Conservation (phyloP, 371 early-diverging fungal genomes). For the Apophysomyces trapeziformis region DNA sequence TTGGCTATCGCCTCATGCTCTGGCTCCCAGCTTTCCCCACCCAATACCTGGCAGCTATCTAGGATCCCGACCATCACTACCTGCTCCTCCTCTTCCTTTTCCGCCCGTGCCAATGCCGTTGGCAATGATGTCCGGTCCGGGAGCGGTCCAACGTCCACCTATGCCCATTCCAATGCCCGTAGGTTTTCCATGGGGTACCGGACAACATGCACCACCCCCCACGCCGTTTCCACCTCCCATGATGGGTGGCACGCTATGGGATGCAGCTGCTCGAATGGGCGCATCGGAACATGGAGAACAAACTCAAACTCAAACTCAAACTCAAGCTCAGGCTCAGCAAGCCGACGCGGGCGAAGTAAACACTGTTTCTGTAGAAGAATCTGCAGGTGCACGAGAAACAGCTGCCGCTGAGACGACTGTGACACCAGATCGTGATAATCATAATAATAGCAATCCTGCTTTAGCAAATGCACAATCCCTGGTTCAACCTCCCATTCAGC, state of each 20-base stretch:
- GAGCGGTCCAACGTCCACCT: neutral
- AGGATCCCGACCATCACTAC: neutral
- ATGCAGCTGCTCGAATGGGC: neutral
- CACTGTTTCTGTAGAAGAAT: neutral
- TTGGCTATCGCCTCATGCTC: neutral
- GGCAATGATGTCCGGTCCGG: no score
- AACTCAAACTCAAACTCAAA: no score
- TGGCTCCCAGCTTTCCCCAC: neutral
- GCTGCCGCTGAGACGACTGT: neutral
- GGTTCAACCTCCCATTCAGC: neutral
- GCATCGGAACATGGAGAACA: neutral
- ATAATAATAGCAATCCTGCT: neutral
- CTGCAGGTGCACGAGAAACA: neutral
- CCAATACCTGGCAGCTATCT: neutral
- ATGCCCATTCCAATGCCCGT: neutral
- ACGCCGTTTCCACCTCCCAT: neutral
- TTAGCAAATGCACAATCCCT: neutral
- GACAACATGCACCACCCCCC: neutral
- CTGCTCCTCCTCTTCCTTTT: neutral
- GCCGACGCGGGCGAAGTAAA: neutral
- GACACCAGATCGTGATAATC: neutral
- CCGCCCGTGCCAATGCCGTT: neutral
- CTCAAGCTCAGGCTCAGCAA: neutral
- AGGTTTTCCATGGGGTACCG: neutral
- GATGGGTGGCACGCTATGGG: slow-evolving; percentile 1